Evolutionary conservation across 2,329 filamentous ascomycete genomes (phyloP).

Genomic region (Alternaria gaisen): DNA sequence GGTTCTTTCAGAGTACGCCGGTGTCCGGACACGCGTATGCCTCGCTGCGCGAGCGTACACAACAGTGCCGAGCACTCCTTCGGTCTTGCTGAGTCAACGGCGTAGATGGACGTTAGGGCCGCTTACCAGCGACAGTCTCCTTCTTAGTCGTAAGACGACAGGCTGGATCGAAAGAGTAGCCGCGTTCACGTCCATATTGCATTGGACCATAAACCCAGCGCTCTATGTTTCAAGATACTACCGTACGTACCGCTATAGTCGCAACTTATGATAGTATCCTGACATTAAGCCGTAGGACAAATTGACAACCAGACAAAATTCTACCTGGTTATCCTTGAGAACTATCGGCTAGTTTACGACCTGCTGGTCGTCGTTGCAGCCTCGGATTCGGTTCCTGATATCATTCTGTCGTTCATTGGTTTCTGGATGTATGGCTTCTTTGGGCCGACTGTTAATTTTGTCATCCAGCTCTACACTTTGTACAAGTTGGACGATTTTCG

Average conservation of each 20-base stretch:
- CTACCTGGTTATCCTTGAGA: not conserved
- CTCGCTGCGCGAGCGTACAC: constrained; percentile 11
- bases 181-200: constrained; percentile 4
- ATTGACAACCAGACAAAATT: not conserved
- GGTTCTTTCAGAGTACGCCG: constrained; percentile 6
- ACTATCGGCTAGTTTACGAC: constrained; percentile 7
- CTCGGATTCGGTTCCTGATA: not conserved
- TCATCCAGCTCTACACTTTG: constrained; percentile 10
- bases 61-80: not conserved
- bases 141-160: constrained; percentile 7
- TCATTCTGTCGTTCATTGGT: not conserved
- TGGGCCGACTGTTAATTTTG: not conserved
- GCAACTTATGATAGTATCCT: not conserved
- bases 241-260: constrained; percentile 2
- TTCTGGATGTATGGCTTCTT: not conserved
- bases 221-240: constrained; percentile 5
- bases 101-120: constrained; percentile 16
- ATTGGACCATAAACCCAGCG: constrained; percentile 7
- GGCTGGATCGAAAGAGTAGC: constrained; percentile 10
- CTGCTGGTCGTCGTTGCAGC: not conserved
- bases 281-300: not conserved
- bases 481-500: constrained; percentile 13
- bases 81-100: constrained; percentile 13
- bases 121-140: constrained; percentile 10
- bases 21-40: constrained; percentile 10